Evolutionary conservation across 192 early-diverging fungal genomes (phyloP).

Genomic region (Rhizophagus prolifer): DNA sequence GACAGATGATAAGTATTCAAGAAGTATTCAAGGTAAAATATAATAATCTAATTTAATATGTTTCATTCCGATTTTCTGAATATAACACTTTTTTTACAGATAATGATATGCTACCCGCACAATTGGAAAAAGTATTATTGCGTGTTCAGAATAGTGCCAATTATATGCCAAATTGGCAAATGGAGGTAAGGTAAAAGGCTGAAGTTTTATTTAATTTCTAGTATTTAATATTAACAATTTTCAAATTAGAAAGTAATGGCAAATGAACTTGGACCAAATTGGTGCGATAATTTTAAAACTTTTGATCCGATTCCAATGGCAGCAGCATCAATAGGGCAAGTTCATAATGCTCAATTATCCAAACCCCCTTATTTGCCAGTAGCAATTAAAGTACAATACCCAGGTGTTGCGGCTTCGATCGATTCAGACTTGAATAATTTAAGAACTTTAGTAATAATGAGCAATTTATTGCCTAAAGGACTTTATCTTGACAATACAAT

Average conservation of each 20-base stretch:
- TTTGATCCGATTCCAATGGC: slow-evolving; percentile 89
- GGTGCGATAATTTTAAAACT: slow-evolving; percentile 62
- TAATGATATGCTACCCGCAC: slow-evolving; percentile 69
- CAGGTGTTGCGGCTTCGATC: slow-evolving; percentile 86
- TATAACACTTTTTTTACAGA: slow-evolving; percentile 38
- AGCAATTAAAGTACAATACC: slow-evolving; percentile 97
- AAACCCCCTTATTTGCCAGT: slow-evolving; percentile 48
- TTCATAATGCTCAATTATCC: slow-evolving; percentile 62
- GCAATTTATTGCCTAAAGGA: slow-evolving; percentile 84
- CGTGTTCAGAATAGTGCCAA: slow-evolving; percentile 93
- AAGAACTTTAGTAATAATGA: slow-evolving; percentile 74
- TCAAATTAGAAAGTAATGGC: slow-evolving; percentile 56
- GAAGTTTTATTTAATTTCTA: not conserved
- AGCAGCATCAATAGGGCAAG: slow-evolving; percentile 88
- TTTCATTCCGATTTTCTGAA: not conserved
- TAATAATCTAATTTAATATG: not conserved
- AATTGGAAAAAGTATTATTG: slow-evolving; percentile 77
- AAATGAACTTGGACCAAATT: slow-evolving; percentile 68
- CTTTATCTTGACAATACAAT: slow-evolving; percentile 97
- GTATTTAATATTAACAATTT: not conserved
- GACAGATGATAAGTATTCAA: slow-evolving; percentile 98
- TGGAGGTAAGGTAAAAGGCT: slow-evolving; percentile 52
- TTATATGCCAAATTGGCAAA: slow-evolving; percentile 89
- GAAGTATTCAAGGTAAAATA: slow-evolving; percentile 82
- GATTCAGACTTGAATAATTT: slow-evolving; percentile 87